Base-by-base conservation (phyloP, 176 grass and related monocot species). In the Raddia guianensis region DNA sequence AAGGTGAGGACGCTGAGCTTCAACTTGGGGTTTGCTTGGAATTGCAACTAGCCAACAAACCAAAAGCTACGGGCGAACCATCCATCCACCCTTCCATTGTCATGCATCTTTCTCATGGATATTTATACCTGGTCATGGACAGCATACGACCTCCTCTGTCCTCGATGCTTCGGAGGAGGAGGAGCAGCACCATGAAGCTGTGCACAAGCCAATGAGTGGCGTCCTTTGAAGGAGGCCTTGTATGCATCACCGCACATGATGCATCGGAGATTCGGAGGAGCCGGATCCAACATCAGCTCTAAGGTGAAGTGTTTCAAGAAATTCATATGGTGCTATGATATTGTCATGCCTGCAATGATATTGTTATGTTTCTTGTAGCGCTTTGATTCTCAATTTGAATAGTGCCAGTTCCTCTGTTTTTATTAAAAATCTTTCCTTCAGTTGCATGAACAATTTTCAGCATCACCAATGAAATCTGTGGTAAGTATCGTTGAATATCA, bases 21-120 rank as follows among this genome's bases (percentile, higher is more conserved):
- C 65, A 77, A 82, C 50, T 19, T 78, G 78, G 63, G 59, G 73
- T 50, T 90, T 86, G 79, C 83, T 86, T 82, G 63, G 78, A 82
- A 73, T 52, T 44, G n/a, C 86, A 90, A 82, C 87, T 71, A 78
- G 78, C 78, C 73, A 89, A 89, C 87, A 81, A 89, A 77, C 87
- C 59, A 86, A 90, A 72, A 90, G 83, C 88, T 82, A 85, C 79
- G 19, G 83, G 46, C 12, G 51, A 90, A 82, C 87, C 83, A 82
- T 78, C 53, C 20, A 51, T n/a, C 76, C 27, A 58, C 49, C 65
- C 63, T 80, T 85, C 66, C 49, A 77, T 48, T 58, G 21, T 77
- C 72, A 72, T 85, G 37, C 78, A 72, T 54, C 51, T 58, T 56
- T 72, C 66, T 47, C 19, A 60, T 73, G 59, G 44, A 59, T 90